Evolutionary conservation across 1,284 basidiomycete species (phyloP), one percentile per base, ranked within the genome.

Genomic region (Rhizopogon parksii): DNA sequence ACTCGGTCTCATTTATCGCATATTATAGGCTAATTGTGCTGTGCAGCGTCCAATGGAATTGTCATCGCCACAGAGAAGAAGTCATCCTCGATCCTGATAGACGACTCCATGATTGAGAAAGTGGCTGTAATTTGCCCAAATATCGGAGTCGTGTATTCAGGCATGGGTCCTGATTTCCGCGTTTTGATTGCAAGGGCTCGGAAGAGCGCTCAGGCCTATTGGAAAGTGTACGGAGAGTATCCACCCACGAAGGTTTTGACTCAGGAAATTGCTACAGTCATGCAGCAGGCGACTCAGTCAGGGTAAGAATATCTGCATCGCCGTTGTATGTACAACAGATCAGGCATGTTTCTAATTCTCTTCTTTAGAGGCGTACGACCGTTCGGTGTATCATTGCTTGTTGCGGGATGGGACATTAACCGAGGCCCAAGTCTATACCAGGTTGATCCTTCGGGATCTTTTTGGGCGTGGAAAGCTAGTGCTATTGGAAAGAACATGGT

Each of bases 401-500:
- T 99, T 32, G 95, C 95, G 32, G 96, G 96, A 37, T 99, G 89
- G 85, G 96, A 99, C 68, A 75, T 78, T 59, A 88, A 88, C 65
- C 84, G 93, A 17, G 95, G 95, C 14, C 92, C 94, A 57, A 89
- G 85, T 35, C 78, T 99, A 56, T 99, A 96, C 73, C 96, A 99
- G 71, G 95, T 99, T 50, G 96, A 99, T 73, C 96, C 96, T 15
- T 96, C 93, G 42, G 96, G 96, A 42, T 94, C 91, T 43, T 99
- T 93, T 73, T 98, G 95, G 95, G 95, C 96, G 47, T 99, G 96
- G 96, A 99, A 99, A 71, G 96, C 96, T 11, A 95, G 91, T 66
- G 96, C 96, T 12, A 99, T 99, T 63, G 96, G 96, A 36, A 99
- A 99, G 77, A 99, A 99, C 73, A 98, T 98, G 92, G 85, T 94